phyloP scores from a whole-genome alignment of 257 asterid genomes.

The Capsicum rhomboideum region DNA sequence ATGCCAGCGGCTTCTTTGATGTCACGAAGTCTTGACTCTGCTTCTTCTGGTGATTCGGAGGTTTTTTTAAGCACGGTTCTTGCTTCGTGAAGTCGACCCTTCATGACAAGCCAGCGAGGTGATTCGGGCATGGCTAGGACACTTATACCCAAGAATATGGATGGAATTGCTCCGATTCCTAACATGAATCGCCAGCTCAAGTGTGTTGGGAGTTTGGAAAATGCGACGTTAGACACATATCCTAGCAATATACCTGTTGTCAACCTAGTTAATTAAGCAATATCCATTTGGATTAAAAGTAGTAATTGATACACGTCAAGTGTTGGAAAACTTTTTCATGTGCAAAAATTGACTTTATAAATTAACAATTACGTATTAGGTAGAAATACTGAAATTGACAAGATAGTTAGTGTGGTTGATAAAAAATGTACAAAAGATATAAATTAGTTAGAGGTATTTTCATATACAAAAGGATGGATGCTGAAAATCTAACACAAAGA shows the following conservation, averaged over 20 bases:
- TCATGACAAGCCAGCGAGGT: conserved; percentile 9
- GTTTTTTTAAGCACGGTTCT: background rate
- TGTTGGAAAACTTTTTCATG: no score
- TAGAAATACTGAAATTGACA: no score
- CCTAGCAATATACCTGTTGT: conserved; percentile 2
- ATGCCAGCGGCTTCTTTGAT: conserved; percentile 12
- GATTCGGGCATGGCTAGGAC: conserved; percentile 14
- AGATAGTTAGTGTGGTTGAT: no score
- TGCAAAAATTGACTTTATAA: no score
- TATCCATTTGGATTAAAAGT: no score
- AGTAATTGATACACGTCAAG: no score
- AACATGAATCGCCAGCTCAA: conserved; percentile 11
- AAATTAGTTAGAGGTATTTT: no score
- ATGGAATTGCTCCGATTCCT: conserved; percentile 6
- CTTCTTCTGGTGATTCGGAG: background rate
- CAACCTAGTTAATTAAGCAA: background rate
- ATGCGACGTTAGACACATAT: conserved; percentile 2
- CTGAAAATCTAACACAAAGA: no score
- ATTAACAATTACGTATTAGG: no score
- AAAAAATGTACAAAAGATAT: no score
- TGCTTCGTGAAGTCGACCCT: conserved; percentile 9
- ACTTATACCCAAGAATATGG: background rate
- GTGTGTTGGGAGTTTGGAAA: background rate
- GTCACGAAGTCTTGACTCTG: background rate
- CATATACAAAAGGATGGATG: no score